Evolutionary conservation across 164 flowering plant species (phyloP).

Genomic region (Umbellularia californica): DNA sequence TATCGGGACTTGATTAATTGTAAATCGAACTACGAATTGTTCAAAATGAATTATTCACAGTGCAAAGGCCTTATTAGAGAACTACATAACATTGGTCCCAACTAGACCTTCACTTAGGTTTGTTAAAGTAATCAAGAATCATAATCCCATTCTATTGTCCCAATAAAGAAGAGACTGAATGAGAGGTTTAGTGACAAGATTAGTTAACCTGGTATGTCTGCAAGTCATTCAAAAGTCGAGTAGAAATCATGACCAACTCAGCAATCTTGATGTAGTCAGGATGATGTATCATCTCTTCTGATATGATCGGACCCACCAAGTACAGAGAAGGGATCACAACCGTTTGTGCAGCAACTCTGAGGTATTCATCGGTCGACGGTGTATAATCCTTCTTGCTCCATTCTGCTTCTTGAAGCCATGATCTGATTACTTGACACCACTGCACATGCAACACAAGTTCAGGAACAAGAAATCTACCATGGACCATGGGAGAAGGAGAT

Average conservation of each 20-base stretch:
- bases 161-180: neutral
- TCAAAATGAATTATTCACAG: neutral
- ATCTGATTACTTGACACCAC: constrained; percentile 2
- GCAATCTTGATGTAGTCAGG: constrained; percentile 19
- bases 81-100: neutral
- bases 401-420: constrained; percentile 9
- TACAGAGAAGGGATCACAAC: neutral
- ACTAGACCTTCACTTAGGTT: neutral
- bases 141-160: neutral
- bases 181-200: neutral
- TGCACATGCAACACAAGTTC: neutral
- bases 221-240: constrained; percentile 38
- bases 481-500: neutral
- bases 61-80: neutral
- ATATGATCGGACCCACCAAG: constrained; percentile 2
- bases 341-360: neutral
- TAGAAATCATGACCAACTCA: constrained; percentile 26
- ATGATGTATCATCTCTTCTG: constrained; percentile 2
- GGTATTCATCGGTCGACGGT: constrained; percentile 4
- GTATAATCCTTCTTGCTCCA: neutral
- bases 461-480: neutral
- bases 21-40: neutral
- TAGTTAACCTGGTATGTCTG: neutral
- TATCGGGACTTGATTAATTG: neutral
- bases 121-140: neutral